Percentiles rank a stretch among this genome's conserved stretches.
These are phyloP conservation scores for Cronartium quercuum DNA, from an alignment of 1,284 basidiomycete genomes.

Conservation along the genomic window DNA sequence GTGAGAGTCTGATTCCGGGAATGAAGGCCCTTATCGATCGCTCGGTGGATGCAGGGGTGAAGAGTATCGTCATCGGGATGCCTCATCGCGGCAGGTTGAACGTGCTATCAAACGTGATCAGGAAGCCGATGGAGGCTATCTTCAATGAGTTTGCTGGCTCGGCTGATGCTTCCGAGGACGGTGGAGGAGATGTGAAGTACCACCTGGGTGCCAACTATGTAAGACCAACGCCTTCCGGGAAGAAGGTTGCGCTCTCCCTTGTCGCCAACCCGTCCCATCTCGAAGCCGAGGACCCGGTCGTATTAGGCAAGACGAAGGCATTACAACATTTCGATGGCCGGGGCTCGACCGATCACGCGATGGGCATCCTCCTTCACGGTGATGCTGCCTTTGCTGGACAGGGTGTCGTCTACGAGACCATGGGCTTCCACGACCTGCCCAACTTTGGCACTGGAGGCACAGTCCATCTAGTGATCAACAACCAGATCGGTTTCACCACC, in stretches of 20 bases:
- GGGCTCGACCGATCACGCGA: constrained; percentile 67
- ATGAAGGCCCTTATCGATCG: constrained; percentile 99
- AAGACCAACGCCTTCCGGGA: constrained; percentile 92
- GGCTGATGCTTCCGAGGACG: constrained; percentile 63
- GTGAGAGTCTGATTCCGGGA: constrained; percentile 93
- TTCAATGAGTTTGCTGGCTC: constrained; percentile 90
- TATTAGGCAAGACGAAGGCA: constrained; percentile 92
- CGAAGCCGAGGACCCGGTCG: constrained; percentile 94
- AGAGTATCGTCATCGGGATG: constrained; percentile 97
- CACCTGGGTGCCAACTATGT: constrained; percentile 98
- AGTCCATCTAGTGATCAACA: constrained; percentile 98
- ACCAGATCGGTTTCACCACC: constrained; percentile 99
- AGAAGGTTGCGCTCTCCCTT: constrained; percentile 93
- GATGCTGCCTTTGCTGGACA: constrained; percentile 99
- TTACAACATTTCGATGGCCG: constrained; percentile 92
- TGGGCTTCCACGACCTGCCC: constrained; percentile 94
- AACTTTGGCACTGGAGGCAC: constrained; percentile 96
- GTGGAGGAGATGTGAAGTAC: constrained; percentile 98
- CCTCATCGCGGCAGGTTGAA: constrained; percentile 98
- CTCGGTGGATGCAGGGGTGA: constrained; percentile 91
- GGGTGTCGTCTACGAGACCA: constrained; percentile 98
- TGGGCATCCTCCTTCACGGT: constrained; percentile 93
- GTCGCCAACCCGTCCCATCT: constrained; percentile 98
- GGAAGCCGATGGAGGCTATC: constrained; percentile 97
- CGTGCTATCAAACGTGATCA: constrained; percentile 94